Percentiles rank a stretch among this genome's conserved stretches.
phyloP scores from a whole-genome alignment of 164 flowering plant species.

The Stephania yunnanensis region DNA sequence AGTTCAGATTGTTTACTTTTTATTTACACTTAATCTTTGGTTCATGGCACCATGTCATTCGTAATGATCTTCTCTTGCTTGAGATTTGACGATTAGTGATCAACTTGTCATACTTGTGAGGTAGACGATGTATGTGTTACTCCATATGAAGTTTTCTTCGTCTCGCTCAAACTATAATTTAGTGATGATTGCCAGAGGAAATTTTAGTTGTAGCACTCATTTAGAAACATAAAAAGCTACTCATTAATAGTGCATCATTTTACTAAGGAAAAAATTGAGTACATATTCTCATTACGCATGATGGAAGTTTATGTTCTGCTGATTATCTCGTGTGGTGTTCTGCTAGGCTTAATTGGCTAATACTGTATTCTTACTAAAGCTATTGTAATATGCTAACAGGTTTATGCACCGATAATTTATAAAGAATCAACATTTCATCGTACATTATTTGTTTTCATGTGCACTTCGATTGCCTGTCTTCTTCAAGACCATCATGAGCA shows the following conservation, averaged over 20 bases:
- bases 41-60: too few species aligned
- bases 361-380: not conserved
- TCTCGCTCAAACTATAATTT: not conserved
- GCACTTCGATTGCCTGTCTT: constrained; percentile 79
- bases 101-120: not conserved
- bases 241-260: not conserved
- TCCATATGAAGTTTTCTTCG: not conserved
- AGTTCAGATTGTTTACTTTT: too few species aligned
- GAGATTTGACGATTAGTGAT: not conserved
- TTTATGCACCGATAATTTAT: constrained; percentile 64
- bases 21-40: too few species aligned
- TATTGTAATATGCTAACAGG: constrained; percentile 32
- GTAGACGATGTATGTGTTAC: not conserved
- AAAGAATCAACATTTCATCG: constrained; percentile 76
- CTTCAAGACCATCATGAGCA: constrained; percentile 79
- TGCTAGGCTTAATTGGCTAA: not conserved
- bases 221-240: too few species aligned
- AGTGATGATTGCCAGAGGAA: not conserved
- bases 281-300: not conserved
- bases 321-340: not conserved
- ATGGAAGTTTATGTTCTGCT: not conserved
- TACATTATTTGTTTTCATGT: constrained; percentile 73
- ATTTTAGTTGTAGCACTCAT: too few species aligned
- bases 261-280: not conserved
- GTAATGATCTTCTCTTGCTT: too few species aligned